Conservation (phyloP, 1,284 basidiomycete genomes). For the Clitocybe nebularis region DNA sequence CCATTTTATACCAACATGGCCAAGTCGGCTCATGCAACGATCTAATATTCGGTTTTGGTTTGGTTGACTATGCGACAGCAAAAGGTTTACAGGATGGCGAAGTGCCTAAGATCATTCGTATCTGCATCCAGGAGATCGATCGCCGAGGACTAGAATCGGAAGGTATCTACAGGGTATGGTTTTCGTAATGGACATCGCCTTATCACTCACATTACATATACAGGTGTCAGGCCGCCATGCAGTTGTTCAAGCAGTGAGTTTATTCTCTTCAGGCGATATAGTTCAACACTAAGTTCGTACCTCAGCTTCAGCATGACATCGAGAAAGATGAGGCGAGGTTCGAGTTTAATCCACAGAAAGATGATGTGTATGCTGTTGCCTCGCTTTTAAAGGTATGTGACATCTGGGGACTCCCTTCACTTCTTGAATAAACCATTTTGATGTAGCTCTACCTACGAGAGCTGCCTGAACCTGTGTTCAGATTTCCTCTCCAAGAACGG, state of each 20-base stretch:
- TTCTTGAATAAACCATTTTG: constrained; percentile 1
- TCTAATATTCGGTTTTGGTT: constrained; percentile 88
- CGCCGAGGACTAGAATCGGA: constrained; percentile 76
- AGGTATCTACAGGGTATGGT: constrained; percentile 77
- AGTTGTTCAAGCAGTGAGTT: constrained; percentile 70
- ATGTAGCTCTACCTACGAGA: constrained; percentile 81
- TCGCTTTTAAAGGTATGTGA: constrained; percentile 83
- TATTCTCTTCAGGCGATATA: not conserved
- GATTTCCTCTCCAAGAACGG: constrained; percentile 78
- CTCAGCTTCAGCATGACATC: constrained; percentile 79
- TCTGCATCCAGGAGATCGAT: constrained; percentile 87
- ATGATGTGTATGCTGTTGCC: constrained; percentile 89
- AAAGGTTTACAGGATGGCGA: constrained; percentile 72
- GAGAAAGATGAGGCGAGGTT: constrained; percentile 90
- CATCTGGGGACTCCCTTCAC: not conserved
- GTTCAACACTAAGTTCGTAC: constrained; percentile 10
- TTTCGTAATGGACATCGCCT: constrained; percentile 1
- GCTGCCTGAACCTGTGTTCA: constrained; percentile 91
- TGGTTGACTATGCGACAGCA: constrained; percentile 90
- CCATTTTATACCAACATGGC: constrained; percentile 73
- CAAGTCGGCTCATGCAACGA: constrained; percentile 86
- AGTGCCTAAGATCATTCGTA: constrained; percentile 79
- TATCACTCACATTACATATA: not conserved
- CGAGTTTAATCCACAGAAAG: constrained; percentile 67
- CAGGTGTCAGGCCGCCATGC: constrained; percentile 85